Evolutionary conservation across 495 filamentous ascomycete species (phyloP), one percentile per base, ranked within the genome.

Genomic region (Talaromyces trachyspermus): DNA sequence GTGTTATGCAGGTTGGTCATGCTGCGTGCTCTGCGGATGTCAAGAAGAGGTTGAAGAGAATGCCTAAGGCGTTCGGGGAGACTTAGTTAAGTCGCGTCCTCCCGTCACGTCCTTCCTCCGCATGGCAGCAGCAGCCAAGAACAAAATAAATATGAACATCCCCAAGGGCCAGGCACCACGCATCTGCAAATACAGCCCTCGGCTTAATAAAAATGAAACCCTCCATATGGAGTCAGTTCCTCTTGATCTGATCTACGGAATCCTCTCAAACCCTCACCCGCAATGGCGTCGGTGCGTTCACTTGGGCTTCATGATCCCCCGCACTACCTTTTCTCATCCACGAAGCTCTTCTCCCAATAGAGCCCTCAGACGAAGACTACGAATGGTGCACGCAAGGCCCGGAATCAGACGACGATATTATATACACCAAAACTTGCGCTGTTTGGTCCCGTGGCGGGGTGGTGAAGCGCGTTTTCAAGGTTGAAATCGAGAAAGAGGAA

Each of bases 401-500:
- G 7, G 72, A 68, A 44, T 59, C 71, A 36, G 80, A 86, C 50
- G 92, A 99, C 46, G 92, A 97, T 62, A 64, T 97, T n/a, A 67
- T 95, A 19, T 81, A 83, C 47, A 95, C 90, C 3, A 76, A 84
- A 25, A 75, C 75, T 50, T 85, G 86, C 54, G 92, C 95, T 26
- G 80, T 95, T 49, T 99, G 90, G 90, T 95, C 88, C 25, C 79
- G 86, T 43, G 89, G 87, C 35, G 85, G 85, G 39, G 69, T 94
- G 29, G 83, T 95, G 56, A 86, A 87, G 47, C 87, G 89, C 57
- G 79, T 87, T 50, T 99, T 89, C 68, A 81, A 78, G 42, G 87
- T 96, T 59, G 85, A 91, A 46, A 67, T 86, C 7, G 92, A 97
- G 58, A 82, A 88, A 49, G 88, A 96, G 58, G 70, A 81, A 26